A percentile compares a stretch with the other conserved stretches of the same genome.
Conservation (phyloP, 1,139 yeast species). For the Magnusiomyces ingens region DNA sequence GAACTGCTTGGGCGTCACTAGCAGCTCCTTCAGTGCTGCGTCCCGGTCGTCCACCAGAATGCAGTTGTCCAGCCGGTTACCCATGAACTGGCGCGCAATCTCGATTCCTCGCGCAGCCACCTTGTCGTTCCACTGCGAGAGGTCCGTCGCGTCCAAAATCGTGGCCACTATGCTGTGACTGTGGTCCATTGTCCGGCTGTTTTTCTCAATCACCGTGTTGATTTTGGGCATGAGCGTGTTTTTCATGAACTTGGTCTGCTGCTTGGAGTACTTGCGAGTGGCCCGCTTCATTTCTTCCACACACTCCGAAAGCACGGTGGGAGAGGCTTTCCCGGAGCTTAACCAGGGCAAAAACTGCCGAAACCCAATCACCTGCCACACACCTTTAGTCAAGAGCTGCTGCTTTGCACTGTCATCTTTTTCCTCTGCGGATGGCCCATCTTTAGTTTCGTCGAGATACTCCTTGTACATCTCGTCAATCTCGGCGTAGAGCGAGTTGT, state of each 20-base stretch:
- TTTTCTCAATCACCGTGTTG: constrained; percentile 9
- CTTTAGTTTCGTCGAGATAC: too few species aligned
- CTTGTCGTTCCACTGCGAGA: constrained; percentile 48
- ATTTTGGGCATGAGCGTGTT: constrained; percentile 59
- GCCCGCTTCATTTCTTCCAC: constrained; percentile 72
- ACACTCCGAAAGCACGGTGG: constrained; percentile 39
- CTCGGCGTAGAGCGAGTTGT: constrained; percentile 53
- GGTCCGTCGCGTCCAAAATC: constrained; percentile 69
- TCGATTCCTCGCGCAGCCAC: constrained; percentile 52
- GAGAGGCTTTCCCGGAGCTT: constrained; percentile 23
- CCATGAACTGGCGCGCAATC: constrained; percentile 44
- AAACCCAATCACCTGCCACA: constrained; percentile 95
- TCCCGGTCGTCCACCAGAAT: constrained; percentile 18
- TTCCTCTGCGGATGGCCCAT: constrained; percentile 13
- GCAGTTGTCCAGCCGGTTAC: constrained; percentile 12
- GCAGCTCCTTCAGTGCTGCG: constrained; percentile 37
- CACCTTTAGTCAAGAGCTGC: constrained; percentile 56
- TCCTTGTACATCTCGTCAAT: constrained; percentile 45
- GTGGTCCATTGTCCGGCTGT: constrained; percentile 34
- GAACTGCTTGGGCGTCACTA: constrained; percentile 24
- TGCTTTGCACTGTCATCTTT: constrained; percentile 30
- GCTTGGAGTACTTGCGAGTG: constrained; percentile 81
- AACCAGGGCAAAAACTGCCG: constrained; percentile 88
- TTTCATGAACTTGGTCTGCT: constrained; percentile 89
- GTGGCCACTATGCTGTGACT: constrained; percentile 61